A percentile compares a stretch with the other conserved stretches of the same genome.
Evolutionary conservation across 345 rosid genomes (phyloP).

Genomic region (Eucalyptus decipiens): DNA sequence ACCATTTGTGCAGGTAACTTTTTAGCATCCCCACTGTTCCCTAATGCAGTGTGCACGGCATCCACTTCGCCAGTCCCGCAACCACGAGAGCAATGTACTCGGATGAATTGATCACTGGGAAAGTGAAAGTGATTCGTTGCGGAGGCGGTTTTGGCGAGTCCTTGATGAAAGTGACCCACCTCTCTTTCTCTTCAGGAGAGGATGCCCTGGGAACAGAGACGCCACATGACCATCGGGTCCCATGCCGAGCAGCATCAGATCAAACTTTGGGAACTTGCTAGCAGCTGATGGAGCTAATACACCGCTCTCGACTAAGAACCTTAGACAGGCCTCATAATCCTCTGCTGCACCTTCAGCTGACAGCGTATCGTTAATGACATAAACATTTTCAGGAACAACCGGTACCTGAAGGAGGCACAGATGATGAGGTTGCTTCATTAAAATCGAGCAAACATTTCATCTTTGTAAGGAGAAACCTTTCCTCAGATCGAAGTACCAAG

Average conservation of each 20-base stretch:
- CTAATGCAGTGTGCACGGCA: conserved; percentile 41
- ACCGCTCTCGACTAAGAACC: conserved; percentile 30
- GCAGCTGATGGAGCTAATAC: conserved; percentile 28
- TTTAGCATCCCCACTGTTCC: conserved; percentile 15
- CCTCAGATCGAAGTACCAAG: background rate
- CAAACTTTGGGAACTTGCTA: conserved; percentile 67
- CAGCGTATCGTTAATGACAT: conserved; percentile 66
- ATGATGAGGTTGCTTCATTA: background rate
- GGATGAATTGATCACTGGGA: conserved; percentile 86
- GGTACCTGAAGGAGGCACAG: conserved; percentile 32
- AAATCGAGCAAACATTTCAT: background rate
- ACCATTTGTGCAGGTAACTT: conserved; percentile 56
- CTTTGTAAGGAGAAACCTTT: background rate
- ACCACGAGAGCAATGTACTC: conserved; percentile 61
- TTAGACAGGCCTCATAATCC: conserved; percentile 69
- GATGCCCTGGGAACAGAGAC: conserved; percentile 74
- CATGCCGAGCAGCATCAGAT: conserved; percentile 80
- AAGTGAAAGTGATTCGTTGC: conserved; percentile 74
- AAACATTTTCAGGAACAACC: conserved; percentile 47
- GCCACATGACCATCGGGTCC: conserved; percentile 96
- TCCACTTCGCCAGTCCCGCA: conserved; percentile 51
- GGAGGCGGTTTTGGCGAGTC: conserved; percentile 89
- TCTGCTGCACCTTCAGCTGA: conserved; percentile 81
- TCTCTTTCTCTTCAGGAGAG: conserved; percentile 51
- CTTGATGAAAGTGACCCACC: conserved; percentile 66